Percentiles rank a stretch among this genome's conserved stretches.
Conservation (phyloP, 306 rosid genomes). For the Oemleria cerasiformis region DNA sequence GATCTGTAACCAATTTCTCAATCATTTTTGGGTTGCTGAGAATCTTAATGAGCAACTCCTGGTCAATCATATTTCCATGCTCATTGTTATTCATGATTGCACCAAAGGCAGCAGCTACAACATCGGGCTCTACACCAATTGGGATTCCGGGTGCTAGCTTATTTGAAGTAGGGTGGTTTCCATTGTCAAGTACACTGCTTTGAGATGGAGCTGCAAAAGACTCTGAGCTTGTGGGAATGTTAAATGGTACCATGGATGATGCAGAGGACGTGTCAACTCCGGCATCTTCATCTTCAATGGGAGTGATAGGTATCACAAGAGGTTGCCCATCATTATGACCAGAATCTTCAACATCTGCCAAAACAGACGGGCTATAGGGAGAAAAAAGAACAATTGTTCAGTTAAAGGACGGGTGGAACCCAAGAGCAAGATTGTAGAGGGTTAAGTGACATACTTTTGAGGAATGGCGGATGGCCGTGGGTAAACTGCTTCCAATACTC, state of each 20-base stretch:
- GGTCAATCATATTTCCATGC: constrained; percentile 66
- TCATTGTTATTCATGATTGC: constrained; percentile 61
- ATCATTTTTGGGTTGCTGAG: constrained; percentile 75
- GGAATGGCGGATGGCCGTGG: constrained; percentile 89
- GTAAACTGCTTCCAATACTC: constrained; percentile 89
- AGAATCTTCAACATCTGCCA: constrained; percentile 44
- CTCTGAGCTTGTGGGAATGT: constrained; percentile 29
- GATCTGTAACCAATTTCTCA: constrained; percentile 66
- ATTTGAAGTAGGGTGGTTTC: constrained; percentile 14
- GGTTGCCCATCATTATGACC: constrained; percentile 31
- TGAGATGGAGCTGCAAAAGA: constrained; percentile 33
- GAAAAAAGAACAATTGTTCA: constrained; percentile 9
- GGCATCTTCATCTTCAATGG: constrained; percentile 81
- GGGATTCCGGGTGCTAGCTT: constrained; percentile 25
- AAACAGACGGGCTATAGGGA: constrained; percentile 51
- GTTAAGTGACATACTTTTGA: constrained; percentile 57
- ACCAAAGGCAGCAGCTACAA: constrained; percentile 61
- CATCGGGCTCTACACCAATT: constrained; percentile 39
- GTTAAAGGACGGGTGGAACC: constrained; percentile 14
- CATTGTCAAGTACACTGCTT: constrained; percentile 20
- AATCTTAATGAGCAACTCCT: constrained; percentile 60
- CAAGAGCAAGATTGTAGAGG: constrained; percentile 17
- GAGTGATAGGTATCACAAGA: constrained; percentile 69
- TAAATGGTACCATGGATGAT: constrained; percentile 25
- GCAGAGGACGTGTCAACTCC: constrained; percentile 34